These are phyloP conservation scores for Wickerhamomyces kurtzmanii DNA, from an alignment of 805 yeast genomes.

Conservation along the genomic window DNA sequence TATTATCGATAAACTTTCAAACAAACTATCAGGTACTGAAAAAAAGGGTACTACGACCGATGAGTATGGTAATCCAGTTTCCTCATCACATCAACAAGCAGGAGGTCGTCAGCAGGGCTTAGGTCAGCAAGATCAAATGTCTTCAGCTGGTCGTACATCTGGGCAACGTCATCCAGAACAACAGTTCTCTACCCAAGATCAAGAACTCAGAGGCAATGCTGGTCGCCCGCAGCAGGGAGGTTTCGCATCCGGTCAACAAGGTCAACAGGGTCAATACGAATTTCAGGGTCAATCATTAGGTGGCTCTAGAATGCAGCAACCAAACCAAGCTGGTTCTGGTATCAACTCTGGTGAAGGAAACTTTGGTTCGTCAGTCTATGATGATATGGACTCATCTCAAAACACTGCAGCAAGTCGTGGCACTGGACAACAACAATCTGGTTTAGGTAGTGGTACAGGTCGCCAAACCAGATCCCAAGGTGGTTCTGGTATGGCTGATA, in stretches of 20 bases:
- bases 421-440: neutral
- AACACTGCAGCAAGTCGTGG: too few relatives aligned
- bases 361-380: constrained; percentile 1
- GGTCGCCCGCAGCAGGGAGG: neutral
- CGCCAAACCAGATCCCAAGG: constrained; percentile 18
- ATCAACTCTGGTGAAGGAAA: constrained; percentile 1
- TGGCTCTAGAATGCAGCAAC: too few relatives aligned
- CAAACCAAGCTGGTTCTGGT: constrained; percentile 1
- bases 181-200: constrained; percentile 10
- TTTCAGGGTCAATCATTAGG: too few relatives aligned
- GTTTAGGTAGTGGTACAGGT: constrained; percentile 2
- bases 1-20: constrained; percentile 17
- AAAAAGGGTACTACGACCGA: constrained; percentile 1
- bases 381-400: neutral
- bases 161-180: too few relatives aligned
- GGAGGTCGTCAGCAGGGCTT: constrained; percentile 10
- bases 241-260: neutral
- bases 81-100: neutral
- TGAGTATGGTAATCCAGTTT: neutral
- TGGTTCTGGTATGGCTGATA: neutral
- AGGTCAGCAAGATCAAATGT: too few relatives aligned
- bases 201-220: constrained; percentile 1
- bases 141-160: constrained; percentile 7
- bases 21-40: constrained; percentile 13
- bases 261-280: too few relatives aligned